Percentiles rank a stretch among this genome's conserved stretches.
Conservation (phyloP, 75 land plant genomes). For the Picea sitchensis region DNA sequence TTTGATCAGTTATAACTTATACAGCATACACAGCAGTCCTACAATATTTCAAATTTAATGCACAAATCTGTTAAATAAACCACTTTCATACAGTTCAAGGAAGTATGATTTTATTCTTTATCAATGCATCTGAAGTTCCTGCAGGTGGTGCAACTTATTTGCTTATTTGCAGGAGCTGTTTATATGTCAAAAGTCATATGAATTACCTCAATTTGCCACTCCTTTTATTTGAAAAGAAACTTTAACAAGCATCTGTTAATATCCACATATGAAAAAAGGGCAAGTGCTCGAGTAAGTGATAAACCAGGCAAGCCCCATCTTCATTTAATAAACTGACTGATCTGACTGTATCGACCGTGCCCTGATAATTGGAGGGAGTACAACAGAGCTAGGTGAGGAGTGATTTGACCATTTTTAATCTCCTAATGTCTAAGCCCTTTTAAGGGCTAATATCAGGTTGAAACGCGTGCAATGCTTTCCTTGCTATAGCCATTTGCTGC, state of each 20-base stretch:
- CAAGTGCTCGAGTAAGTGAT: not conserved
- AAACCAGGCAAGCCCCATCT: not conserved
- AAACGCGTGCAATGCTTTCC: not conserved
- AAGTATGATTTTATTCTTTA: not conserved
- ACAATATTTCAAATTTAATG: not conserved
- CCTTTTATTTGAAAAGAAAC: no score
- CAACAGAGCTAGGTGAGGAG: not conserved
- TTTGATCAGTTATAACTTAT: not conserved
- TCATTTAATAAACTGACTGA: not conserved
- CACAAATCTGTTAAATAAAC: not conserved
- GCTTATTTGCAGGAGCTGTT: not conserved
- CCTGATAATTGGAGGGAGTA: not conserved
- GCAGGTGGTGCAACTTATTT: not conserved
- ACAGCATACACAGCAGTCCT: not conserved
- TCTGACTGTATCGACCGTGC: no score
- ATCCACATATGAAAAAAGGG: constrained; percentile 4
- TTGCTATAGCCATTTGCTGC: not conserved
- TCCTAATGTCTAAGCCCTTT: not conserved
- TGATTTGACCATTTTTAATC: not conserved
- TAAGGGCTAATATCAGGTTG: not conserved
- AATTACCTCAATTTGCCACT: no score
- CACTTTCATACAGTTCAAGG: not conserved
- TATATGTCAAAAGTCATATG: not conserved
- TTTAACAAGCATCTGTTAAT: not conserved
- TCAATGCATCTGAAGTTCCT: not conserved